Conservation (phyloP, 2,329 filamentous ascomycete genomes). For the Phaeophleospora eucalypticola region DNA sequence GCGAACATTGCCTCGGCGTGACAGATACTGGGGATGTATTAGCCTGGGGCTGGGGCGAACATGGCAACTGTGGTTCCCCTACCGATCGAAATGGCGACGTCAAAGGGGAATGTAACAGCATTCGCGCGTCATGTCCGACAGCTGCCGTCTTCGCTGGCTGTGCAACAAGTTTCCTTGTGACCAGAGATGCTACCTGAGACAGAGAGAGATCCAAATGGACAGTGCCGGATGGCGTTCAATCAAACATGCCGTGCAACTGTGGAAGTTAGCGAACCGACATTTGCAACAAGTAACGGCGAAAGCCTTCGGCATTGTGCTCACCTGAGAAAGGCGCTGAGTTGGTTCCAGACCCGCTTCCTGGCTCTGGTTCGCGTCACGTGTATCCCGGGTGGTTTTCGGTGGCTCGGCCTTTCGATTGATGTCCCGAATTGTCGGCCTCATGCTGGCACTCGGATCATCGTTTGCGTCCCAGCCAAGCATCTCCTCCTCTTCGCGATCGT, state of each 20-base stretch:
- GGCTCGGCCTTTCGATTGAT: slow-evolving; percentile 24
- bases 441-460: slow-evolving; percentile 51
- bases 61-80: slow-evolving; percentile 84
- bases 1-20: slow-evolving; percentile 80
- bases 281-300: not conserved
- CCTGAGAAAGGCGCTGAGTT: slow-evolving; percentile 70
- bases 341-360: slow-evolving; percentile 53
- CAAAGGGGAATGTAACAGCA: slow-evolving; percentile 63
- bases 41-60: slow-evolving; percentile 95
- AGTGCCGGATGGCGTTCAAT: no score
- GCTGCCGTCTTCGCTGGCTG: slow-evolving; percentile 74
- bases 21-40: slow-evolving; percentile 62
- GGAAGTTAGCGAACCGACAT: slow-evolving; percentile 17
- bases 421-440: slow-evolving; percentile 45
- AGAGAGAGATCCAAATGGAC: no score
- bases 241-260: slow-evolving; percentile 38
- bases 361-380: slow-evolving; percentile 11
- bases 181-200: slow-evolving; percentile 31
- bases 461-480: slow-evolving; percentile 71
- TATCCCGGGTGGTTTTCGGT: slow-evolving; percentile 9
- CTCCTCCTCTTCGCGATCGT: slow-evolving; percentile 60
- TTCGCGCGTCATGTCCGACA: slow-evolving; percentile 55
- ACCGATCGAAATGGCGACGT: slow-evolving; percentile 61
- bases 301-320: slow-evolving; percentile 35
- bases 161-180: slow-evolving; percentile 77